phyloP scores from a whole-genome alignment of 495 filamentous ascomycete species.

The Penicillium goetzii region DNA sequence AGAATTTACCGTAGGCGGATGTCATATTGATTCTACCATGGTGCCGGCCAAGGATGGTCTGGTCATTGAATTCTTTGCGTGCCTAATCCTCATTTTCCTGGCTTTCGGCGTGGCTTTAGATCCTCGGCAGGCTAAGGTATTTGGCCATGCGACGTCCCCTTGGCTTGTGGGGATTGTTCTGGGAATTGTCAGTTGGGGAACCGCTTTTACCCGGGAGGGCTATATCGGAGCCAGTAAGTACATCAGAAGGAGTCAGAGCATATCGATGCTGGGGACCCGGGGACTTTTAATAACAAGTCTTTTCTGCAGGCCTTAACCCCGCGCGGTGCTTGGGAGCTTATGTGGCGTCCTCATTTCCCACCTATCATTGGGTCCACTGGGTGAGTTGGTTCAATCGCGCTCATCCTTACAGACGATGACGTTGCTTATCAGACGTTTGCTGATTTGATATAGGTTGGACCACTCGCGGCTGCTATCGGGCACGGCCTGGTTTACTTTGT shows the following conservation, averaged over 20 bases:
- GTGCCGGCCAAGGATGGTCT: constrained; percentile 40
- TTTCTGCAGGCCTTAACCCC: constrained; percentile 37
- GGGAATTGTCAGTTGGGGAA: constrained; percentile 50
- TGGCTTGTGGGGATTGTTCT: constrained; percentile 56
- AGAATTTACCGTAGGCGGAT: constrained; percentile 43
- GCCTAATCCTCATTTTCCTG: constrained; percentile 46
- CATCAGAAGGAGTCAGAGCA: not conserved
- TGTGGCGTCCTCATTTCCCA: constrained; percentile 34
- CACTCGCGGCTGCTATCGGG: constrained; percentile 17
- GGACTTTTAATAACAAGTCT: constrained; percentile 14
- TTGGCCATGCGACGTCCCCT: constrained; percentile 54
- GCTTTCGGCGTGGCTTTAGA: constrained; percentile 60
- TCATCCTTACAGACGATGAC: not conserved
- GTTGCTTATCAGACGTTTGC: constrained; percentile 4
- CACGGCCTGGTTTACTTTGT: constrained; percentile 9
- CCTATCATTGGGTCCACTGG: constrained; percentile 46
- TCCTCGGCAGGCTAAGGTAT: constrained; percentile 55
- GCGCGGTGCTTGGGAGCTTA: constrained; percentile 39
- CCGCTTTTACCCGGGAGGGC: constrained; percentile 47
- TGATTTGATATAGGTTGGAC: constrained; percentile 33
- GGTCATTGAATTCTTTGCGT: constrained; percentile 49
- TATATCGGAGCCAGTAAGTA: constrained; percentile 47
- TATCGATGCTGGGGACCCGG: not conserved
- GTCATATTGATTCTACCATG: constrained; percentile 33
- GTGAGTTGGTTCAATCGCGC: constrained; percentile 19